Evolutionary conservation across 208 protist species (phyloP), one percentile per base, ranked within the genome.

Genomic region (Polymyxa betae): DNA sequence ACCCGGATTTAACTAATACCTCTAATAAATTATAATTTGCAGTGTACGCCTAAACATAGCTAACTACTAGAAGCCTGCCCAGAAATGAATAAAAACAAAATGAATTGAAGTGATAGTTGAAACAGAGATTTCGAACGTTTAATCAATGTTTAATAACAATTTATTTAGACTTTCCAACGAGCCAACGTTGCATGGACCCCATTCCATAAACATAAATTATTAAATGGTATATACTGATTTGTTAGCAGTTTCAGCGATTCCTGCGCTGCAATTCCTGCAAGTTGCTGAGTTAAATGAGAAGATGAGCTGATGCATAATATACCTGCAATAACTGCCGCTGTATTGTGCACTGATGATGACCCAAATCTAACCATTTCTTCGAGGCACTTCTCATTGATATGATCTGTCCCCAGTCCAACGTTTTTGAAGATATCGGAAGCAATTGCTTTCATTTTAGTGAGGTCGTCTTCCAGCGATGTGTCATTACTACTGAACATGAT

Each of bases 151-250:
- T 60, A 60, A 29, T 29, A 29, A 60, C 49, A 60, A 60, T 24
- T 29, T 60, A 5, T n/a, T 66, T 43, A 82, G 16, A 82, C 5
- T 20, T n/a, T 82, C 72, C 72, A 82, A 38, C 72, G 5, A 20
- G 72, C 72, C 5, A 82, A n/a, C 5, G 72, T 82, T 20, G 72
- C 72, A 82, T 89, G 72, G 35, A 89, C 49, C 52, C 93, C 93
- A 90, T 94, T 92, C 54, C 82, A 94, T 54, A 94, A 45, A 44
- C 91, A 93, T 77, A 92, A 94, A 60, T 94, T 93, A 52, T 91
- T 89, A 40, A 94, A 87, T 38, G 91, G 89, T 32, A 91, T 41
- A 88, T 89, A 93, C 54, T 93, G 92, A 1, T 40, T 45, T n/a
- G 90, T 89, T 29, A 94, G 38, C 82, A 93, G 40, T 90, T 94